These are phyloP conservation scores for Aspergillus glaucus DNA, from an alignment of 2,329 filamentous ascomycete genomes.

Conservation along the genomic window DNA sequence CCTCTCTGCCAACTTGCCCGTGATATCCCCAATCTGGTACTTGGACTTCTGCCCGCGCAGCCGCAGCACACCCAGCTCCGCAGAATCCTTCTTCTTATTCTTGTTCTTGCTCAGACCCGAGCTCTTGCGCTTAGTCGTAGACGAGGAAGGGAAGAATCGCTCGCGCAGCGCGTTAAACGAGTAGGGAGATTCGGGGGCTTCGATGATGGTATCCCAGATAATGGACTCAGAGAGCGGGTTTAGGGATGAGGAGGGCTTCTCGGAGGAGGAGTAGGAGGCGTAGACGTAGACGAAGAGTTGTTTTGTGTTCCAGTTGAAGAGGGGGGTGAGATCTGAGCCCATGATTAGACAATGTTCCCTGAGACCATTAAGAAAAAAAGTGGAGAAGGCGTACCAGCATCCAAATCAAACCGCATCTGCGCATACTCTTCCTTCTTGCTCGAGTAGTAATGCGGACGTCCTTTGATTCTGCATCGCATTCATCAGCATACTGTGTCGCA, in stretches of 20 bases:
- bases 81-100: conserved; percentile 9
- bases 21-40: conserved; percentile 92
- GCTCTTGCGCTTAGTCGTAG: conserved; percentile 1
- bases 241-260: conserved; percentile 15
- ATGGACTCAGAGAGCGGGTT: conserved; percentile 55
- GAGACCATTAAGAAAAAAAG: not conserved
- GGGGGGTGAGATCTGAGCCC: conserved; percentile 65
- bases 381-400: conserved; percentile 53
- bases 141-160: conserved; percentile 26
- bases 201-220: conserved; percentile 95
- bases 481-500: not conserved
- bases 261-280: conserved; percentile 56
- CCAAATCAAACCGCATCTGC: conserved; percentile 84
- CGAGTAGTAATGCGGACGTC: conserved; percentile 93
- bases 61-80: conserved; percentile 57
- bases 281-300: conserved; percentile 95
- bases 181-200: conserved; percentile 48
- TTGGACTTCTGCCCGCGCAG: conserved; percentile 85
- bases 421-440: conserved; percentile 92
- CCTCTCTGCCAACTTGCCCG: conserved; percentile 67
- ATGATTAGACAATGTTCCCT: no score
- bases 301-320: conserved; percentile 99
- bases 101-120: conserved; percentile 15
- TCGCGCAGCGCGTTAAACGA: conserved; percentile 34
- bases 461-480: conserved; percentile 59